Evolutionary conservation across 192 early-diverging fungal genomes (phyloP).

Genomic region (Allomyces macrogynus): DNA sequence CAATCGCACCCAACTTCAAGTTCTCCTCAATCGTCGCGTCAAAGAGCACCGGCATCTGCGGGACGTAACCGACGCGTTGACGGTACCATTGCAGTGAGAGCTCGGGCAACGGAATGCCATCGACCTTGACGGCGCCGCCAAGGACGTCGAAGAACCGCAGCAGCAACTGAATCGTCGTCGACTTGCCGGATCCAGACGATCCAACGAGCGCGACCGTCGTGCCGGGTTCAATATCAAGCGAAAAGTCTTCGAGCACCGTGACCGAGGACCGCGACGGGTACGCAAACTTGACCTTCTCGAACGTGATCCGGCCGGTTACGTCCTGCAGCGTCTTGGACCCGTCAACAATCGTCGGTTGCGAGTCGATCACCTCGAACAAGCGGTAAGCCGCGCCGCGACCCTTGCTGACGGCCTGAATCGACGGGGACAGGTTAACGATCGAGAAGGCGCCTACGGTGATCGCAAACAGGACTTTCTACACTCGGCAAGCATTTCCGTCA

Average conservation of each 20-base stretch:
- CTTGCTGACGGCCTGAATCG: constrained; percentile 48
- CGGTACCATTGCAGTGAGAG: constrained; percentile 67
- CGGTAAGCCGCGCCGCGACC: constrained; percentile 64
- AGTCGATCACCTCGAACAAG: constrained; percentile 64
- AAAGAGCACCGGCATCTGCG: constrained; percentile 83
- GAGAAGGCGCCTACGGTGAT: constrained; percentile 58
- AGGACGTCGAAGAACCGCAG: constrained; percentile 33
- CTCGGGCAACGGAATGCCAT: constrained; percentile 54
- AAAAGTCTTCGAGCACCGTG: constrained; percentile 48
- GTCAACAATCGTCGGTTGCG: constrained; percentile 54
- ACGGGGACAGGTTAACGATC: constrained; percentile 46
- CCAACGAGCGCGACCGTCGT: constrained; percentile 61
- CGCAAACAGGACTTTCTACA: constrained; percentile 60
- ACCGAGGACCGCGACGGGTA: constrained; percentile 76
- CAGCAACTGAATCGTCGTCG: constrained; percentile 35
- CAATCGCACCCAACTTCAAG: constrained; percentile 42
- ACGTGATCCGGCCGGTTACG: constrained; percentile 44
- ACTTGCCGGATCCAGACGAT: constrained; percentile 48
- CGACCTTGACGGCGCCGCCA: constrained; percentile 35
- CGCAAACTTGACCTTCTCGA: constrained; percentile 55
- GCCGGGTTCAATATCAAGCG: constrained; percentile 42
- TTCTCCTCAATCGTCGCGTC: constrained; percentile 61
- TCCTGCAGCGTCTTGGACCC: constrained; percentile 2
- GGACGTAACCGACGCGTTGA: constrained; percentile 68
- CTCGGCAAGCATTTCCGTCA: constrained; percentile 20